Conservation (phyloP, 192 early-diverging fungal species). For the Entomortierella chlamydospora region DNA sequence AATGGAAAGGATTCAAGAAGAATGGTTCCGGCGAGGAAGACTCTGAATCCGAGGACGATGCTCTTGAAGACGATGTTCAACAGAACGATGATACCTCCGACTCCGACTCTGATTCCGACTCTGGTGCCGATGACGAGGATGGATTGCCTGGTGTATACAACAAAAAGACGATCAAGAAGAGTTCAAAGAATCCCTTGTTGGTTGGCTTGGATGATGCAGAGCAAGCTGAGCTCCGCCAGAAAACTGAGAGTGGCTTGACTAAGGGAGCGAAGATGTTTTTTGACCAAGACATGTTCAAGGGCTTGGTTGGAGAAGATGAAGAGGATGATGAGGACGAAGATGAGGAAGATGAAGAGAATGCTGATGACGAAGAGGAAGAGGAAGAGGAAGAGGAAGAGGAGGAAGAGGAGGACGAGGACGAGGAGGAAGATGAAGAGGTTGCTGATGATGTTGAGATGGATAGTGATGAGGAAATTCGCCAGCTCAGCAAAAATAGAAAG, state of each 20-base stretch:
- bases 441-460: conserved; percentile 52
- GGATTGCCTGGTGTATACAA: conserved; percentile 39
- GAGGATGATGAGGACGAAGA: conserved; percentile 70
- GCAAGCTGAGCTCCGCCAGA: conserved; percentile 60
- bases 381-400: conserved; percentile 53
- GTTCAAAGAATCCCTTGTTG: conserved; percentile 60
- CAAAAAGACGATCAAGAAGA: conserved; percentile 53
- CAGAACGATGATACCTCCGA: conserved; percentile 36
- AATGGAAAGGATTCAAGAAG: conserved; percentile 74
- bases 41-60: conserved; percentile 51
- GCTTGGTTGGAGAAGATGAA: conserved; percentile 61
- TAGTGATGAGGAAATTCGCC: conserved; percentile 50
- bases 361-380: conserved; percentile 53
- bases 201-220: conserved; percentile 65
- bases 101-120: conserved; percentile 55
- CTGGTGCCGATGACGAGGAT: conserved; percentile 60
- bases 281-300: conserved; percentile 93
- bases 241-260: conserved; percentile 70
- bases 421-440: conserved; percentile 42
- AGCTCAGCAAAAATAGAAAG: conserved; percentile 38
- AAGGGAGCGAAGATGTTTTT: conserved; percentile 94
- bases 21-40: conserved; percentile 56
- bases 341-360: conserved; percentile 55
- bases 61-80: conserved; percentile 5
- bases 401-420: conserved; percentile 47